These are phyloP conservation scores for Podospora comata DNA, from an alignment of 495 filamentous ascomycete species.

Conservation along the genomic window DNA sequence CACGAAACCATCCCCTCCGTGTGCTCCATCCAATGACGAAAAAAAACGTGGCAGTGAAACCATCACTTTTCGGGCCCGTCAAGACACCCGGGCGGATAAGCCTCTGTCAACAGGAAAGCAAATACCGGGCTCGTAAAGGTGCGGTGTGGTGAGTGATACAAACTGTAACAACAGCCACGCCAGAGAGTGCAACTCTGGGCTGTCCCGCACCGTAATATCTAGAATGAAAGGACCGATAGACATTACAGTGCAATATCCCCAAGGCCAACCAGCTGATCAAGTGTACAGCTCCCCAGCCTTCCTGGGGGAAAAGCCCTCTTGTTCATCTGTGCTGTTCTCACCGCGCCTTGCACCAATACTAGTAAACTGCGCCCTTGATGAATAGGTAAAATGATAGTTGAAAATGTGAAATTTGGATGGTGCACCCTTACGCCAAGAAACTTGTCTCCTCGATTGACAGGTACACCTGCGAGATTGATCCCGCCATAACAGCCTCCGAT, in stretches of 20 bases:
- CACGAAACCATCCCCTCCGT: neutral
- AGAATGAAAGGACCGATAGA: neutral
- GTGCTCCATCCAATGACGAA: neutral
- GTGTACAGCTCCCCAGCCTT: neutral
- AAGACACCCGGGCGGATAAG: neutral
- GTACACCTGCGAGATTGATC: neutral
- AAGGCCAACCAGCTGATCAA: neutral
- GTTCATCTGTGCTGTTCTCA: neutral
- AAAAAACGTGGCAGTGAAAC: neutral
- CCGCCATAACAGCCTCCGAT: conserved; percentile 1
- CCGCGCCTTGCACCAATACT: neutral
- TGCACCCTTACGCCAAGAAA: neutral
- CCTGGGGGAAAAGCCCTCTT: neutral
- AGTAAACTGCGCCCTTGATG: neutral
- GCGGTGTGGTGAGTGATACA: neutral
- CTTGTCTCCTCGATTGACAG: neutral
- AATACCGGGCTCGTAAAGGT: neutral
- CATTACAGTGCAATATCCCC: neutral
- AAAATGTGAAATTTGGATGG: neutral
- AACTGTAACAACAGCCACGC: neutral
- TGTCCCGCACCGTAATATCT: neutral
- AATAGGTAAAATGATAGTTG: neutral
- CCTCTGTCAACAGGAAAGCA: neutral
- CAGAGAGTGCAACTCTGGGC: neutral
- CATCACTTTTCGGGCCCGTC: neutral